Base-by-base conservation (phyloP, 2,329 filamentous ascomycete genomes). In the Scedosporium boydii region DNA sequence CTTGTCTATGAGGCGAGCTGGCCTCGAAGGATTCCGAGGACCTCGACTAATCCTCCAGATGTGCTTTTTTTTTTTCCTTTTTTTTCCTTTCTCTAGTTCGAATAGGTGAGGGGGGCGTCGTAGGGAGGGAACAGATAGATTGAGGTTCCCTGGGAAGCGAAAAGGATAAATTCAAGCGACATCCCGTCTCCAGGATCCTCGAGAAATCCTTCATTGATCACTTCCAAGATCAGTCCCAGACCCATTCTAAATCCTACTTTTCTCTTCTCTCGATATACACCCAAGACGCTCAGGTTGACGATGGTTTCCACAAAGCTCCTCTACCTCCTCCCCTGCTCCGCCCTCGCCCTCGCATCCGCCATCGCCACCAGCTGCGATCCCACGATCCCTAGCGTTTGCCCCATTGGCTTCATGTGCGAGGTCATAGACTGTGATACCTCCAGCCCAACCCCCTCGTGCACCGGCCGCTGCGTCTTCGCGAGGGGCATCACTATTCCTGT, bases 221-320 rank as follows among this genome's bases (percentile, higher is more conserved):
- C 12, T 26, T 27, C 6, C 9, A 23, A 23, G 16, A 38, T 4
- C 26, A n/a, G 27, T 38, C 5, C 12, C 27, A 34, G n/a, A 16
- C 16, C 14, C 44, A 9, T 23, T n/a, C 14, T 29, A 14, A 23
- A 27, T n/a, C 6, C 27, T 3, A 29, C 7, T n/a, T 56, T 29
- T 56, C 3, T 5, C 23, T 56, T 56, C 12, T 56, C 21, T 16
- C 27, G 3, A 58, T n/a, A 58, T 3, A 58, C 7, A 21, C 6
- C 6, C 2, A 12, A 51, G 64, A 67, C 1, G 66, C 68, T 12
- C 57, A 64, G 3, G 68, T 71, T 61, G 66, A 67, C 42, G 62
- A 67, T 9, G 58, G n/a, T 18, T 51, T 23, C 21, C 46, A 2
- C 46, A 26, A 58, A 59, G 3, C 59, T 72, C 6, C 26, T 70